Conservation (phyloP, 164 flowering plant species). For the Saururus chinensis region DNA sequence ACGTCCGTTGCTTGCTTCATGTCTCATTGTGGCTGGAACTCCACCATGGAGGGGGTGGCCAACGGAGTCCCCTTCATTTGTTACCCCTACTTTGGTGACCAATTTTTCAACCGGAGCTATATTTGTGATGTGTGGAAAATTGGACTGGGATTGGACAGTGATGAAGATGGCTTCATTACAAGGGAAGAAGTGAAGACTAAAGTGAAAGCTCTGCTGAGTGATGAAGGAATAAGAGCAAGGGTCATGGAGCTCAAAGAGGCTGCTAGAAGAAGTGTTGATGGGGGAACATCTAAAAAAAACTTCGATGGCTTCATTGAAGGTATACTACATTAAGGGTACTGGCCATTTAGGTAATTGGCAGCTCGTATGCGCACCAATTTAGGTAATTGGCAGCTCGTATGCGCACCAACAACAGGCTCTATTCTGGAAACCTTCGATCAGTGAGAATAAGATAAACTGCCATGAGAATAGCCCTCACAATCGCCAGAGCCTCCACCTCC, state of each 20-base stretch:
- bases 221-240: slow-evolving; percentile 7
- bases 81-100: slow-evolving; percentile 7
- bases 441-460: too few species aligned
- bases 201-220: neutral
- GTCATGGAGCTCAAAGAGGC: neutral
- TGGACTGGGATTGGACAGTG: neutral
- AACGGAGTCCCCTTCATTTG: slow-evolving; percentile 3
- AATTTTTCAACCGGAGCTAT: neutral
- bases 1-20: slow-evolving; percentile 4
- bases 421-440: too few species aligned
- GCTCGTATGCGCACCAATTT: too few species aligned
- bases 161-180: neutral
- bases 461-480: too few species aligned
- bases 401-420: too few species aligned
- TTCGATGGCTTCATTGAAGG: too few species aligned
- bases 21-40: slow-evolving; percentile 7
- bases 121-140: slow-evolving; percentile 2
- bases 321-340: neutral
- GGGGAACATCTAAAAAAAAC: too few species aligned
- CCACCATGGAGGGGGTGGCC: slow-evolving; percentile 2
- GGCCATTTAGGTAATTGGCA: too few species aligned
- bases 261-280: neutral
- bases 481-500: too few species aligned
- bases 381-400: too few species aligned
- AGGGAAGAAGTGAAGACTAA: slow-evolving; percentile 3